phyloP scores from a whole-genome alignment of 1,284 basidiomycete genomes.

The Polyporus tsugae region DNA sequence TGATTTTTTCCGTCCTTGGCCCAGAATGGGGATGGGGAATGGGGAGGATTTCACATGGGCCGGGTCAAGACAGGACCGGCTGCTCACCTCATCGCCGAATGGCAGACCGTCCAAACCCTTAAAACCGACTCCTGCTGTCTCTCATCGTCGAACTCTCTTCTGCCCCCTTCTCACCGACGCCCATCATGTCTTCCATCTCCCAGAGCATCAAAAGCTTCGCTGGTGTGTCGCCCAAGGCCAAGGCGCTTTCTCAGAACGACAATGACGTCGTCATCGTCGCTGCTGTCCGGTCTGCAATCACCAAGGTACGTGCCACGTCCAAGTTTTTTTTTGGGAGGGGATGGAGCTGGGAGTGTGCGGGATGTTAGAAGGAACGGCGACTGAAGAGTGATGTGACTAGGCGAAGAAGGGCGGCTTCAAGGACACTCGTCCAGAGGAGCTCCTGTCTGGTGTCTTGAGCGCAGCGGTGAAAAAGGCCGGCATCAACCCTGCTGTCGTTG shows the following conservation, averaged over 20 bases:
- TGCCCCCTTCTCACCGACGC: background rate
- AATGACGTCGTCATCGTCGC: conserved; percentile 93
- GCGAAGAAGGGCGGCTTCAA: conserved; percentile 95
- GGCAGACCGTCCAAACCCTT: conserved; percentile 15
- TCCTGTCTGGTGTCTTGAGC: conserved; percentile 85
- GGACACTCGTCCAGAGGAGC: conserved; percentile 90
- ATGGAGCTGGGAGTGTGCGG: background rate
- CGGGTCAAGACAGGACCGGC: conserved; percentile 18
- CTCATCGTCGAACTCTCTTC: background rate
- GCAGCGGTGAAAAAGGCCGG: conserved; percentile 72
- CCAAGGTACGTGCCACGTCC: conserved; percentile 65
- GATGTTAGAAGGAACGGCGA: background rate
- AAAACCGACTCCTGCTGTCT: background rate
- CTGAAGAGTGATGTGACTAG: conserved; percentile 44
- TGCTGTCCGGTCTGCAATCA: conserved; percentile 90
- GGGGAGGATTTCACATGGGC: conserved; percentile 32
- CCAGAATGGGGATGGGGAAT: conserved; percentile 1
- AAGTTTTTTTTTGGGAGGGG: background rate
- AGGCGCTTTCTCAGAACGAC: conserved; percentile 63
- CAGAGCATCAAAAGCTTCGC: conserved; percentile 39
- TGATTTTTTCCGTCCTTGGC: background rate
- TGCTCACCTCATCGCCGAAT: conserved; percentile 24
- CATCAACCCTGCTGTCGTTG: conserved; percentile 85
- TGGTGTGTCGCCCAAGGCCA: conserved; percentile 50
- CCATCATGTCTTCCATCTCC: conserved; percentile 34